phyloP scores from a whole-genome alignment of 306 rosid species.

The Rubus parviflorus region DNA sequence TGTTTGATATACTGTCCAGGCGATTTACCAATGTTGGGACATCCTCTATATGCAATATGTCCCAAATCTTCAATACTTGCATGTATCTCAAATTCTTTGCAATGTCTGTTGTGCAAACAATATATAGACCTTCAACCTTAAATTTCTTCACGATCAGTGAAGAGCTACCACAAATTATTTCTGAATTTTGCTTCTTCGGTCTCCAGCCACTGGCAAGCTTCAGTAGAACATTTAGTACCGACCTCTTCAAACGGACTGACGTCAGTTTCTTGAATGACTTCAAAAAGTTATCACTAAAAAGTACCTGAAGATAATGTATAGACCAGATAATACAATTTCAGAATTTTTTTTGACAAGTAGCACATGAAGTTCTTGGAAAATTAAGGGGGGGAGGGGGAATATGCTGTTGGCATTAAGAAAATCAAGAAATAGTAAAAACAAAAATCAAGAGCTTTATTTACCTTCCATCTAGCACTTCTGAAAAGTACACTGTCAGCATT shows the following conservation, averaged over 20 bases:
- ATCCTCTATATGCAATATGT: conserved; percentile 46
- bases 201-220: conserved; percentile 75
- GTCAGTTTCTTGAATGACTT: conserved; percentile 59
- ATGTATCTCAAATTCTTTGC: conserved; percentile 35
- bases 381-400: no score
- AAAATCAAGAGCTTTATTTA: conserved; percentile 11
- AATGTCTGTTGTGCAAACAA: conserved; percentile 53
- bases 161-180: conserved; percentile 46
- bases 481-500: conserved; percentile 54
- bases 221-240: conserved; percentile 47
- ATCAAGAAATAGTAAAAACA: background rate
- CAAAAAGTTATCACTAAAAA: conserved; percentile 65
- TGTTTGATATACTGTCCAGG: conserved; percentile 50
- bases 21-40: conserved; percentile 48
- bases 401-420: background rate
- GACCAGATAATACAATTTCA: background rate
- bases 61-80: conserved; percentile 76
- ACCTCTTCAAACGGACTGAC: conserved; percentile 37
- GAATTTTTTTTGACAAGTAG: no score
- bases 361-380: background rate
- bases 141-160: conserved; percentile 46
- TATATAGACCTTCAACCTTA: conserved; percentile 54
- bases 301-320: conserved; percentile 38
- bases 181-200: conserved; percentile 45
- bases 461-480: conserved; percentile 73